Evolutionary conservation across 768 basidiomycete genomes (phyloP), one percentile per base, ranked within the genome.

Genomic region (Coprinellus micaceus): DNA sequence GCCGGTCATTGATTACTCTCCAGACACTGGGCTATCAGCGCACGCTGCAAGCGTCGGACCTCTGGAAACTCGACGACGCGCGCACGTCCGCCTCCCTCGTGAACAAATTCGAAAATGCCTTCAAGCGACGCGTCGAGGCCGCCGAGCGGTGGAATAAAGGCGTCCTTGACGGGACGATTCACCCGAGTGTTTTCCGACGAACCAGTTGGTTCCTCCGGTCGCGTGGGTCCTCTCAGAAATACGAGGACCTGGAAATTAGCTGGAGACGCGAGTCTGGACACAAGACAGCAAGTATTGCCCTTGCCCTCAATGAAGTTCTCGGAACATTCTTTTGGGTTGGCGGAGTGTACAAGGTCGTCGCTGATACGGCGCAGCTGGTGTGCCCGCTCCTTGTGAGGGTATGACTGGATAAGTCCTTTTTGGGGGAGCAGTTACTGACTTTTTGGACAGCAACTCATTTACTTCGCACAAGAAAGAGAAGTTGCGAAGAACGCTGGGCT

Each of bases 31-130:
- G 88, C 0, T 89, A 85, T 63, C 85, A 88, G 63, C 76, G 89
- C 28, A 85, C 87, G 1, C 73, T 92, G 9, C 86, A 88, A 63
- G 85, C 85, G 0, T 81, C 85, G 1, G 90, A 92, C 69, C 69
- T 91, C 12, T 89, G 87, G 86, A 82, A 81, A 64, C 71, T 91
- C 58, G 81, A 82, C 54, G 65, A 73, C 3, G 63, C 74, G 3
- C 77, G 78, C 28, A 77, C 84, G 61, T 73, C 82, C 15, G 78
- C 74, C 0, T 58, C 63, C 19, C 73, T 91, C 26, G 79, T 84
- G 2, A 68, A 71, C 11, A 72, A 74, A 60, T 76, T 91, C 24
- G 80, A 89, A 54, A 74, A 67, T 13, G 74, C 84, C 7, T 86
- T 86, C 77, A 72, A 65, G 3, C 66, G 64, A 7, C 76, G 88